phyloP scores from a whole-genome alignment of 257 asterid species.

The Gynochthodes officinalis region DNA sequence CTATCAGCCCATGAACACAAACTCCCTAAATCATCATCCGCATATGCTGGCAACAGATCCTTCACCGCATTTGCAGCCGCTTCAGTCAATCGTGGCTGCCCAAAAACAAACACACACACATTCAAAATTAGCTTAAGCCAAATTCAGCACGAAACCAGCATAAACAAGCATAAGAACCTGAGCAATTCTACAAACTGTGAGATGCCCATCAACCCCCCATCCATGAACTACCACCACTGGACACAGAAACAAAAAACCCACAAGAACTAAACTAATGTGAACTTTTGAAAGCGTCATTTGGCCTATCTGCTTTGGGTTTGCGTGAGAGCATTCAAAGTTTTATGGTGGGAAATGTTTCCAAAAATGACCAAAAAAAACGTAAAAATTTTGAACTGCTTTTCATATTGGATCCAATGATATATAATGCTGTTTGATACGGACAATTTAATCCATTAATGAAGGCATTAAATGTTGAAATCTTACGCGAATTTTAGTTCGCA shows the following conservation, averaged over 20 bases:
- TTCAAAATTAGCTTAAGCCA: background rate
- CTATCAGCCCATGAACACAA: constrained; percentile 81
- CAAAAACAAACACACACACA: background rate
- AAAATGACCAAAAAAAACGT: no score
- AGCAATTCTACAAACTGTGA: constrained; percentile 64
- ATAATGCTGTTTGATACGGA: background rate
- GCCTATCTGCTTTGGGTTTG: constrained; percentile 1
- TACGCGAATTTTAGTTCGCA: constrained; percentile 2
- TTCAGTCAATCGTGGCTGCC: constrained; percentile 59
- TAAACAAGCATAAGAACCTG: constrained; percentile 45
- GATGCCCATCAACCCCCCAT: constrained; percentile 91
- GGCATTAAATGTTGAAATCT: background rate
- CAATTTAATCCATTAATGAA: background rate
- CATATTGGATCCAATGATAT: background rate
- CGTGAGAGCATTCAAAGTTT: no score
- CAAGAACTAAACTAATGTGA: constrained; percentile 21
- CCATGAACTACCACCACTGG: constrained; percentile 39
- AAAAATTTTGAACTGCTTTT: background rate
- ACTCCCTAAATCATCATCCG: constrained; percentile 59
- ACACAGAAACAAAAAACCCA: constrained; percentile 27
- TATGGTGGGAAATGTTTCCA: constrained; percentile 5
- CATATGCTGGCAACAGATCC: constrained; percentile 54
- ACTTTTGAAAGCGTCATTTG: constrained; percentile 32
- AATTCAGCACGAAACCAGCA: no score
- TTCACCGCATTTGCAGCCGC: constrained; percentile 73